Percentiles rank a stretch among this genome's conserved stretches.
Conservation (phyloP, 495 filamentous ascomycete genomes). For the Xylaria scruposa region DNA sequence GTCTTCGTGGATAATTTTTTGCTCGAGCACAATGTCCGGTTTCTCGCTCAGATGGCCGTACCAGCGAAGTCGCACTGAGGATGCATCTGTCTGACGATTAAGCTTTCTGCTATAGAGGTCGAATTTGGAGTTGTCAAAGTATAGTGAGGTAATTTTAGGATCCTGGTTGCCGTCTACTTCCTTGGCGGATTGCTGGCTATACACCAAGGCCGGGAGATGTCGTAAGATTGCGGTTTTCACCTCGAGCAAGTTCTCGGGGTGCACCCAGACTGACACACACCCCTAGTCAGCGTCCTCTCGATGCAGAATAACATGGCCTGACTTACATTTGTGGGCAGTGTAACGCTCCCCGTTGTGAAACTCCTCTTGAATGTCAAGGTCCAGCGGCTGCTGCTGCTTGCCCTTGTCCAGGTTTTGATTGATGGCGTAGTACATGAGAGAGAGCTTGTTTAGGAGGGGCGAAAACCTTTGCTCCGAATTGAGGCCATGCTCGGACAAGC, state of each 20-base stretch:
- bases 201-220: constrained; percentile 87
- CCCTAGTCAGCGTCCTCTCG: constrained; percentile 27
- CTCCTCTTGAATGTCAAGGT: constrained; percentile 47
- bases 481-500: constrained; percentile 84
- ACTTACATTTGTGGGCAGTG: constrained; percentile 84
- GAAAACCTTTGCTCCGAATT: constrained; percentile 92
- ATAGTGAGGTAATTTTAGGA: constrained; percentile 91
- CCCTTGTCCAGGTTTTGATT: constrained; percentile 75
- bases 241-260: constrained; percentile 91
- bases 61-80: constrained; percentile 88
- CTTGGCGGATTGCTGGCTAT: constrained; percentile 84
- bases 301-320: not conserved
- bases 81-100: constrained; percentile 73
- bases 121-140: constrained; percentile 90
- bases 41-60: constrained; percentile 81
- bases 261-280: constrained; percentile 77
- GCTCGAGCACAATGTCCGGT: constrained; percentile 83
- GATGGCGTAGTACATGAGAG: constrained; percentile 93
- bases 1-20: constrained; percentile 81
- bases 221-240: constrained; percentile 94
- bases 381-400: constrained; percentile 38
- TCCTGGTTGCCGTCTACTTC: constrained; percentile 77
- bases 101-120: constrained; percentile 86
- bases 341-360: constrained; percentile 70
- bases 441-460: constrained; percentile 85